Conservation (phyloP, 495 filamentous ascomycete genomes). For the Penicillium coffeae region DNA sequence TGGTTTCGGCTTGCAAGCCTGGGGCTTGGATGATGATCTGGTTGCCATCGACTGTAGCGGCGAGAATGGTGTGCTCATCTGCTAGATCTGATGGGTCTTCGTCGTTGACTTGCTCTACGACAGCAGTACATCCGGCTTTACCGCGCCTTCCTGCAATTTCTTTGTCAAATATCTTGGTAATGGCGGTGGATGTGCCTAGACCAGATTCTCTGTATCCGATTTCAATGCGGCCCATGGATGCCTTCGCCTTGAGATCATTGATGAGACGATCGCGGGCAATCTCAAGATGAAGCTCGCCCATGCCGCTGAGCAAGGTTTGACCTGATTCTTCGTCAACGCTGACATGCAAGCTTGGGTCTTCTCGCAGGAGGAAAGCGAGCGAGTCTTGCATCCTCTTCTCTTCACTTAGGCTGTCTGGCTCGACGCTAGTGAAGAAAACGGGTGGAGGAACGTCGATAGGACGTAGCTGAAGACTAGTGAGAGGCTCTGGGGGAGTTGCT, state of each 20-base stretch:
- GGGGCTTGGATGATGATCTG: slow-evolving; percentile 53
- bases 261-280: slow-evolving; percentile 86
- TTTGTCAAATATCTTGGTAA: slow-evolving; percentile 66
- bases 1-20: slow-evolving; percentile 37
- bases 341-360: slow-evolving; percentile 92
- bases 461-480: slow-evolving; percentile 75
- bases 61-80: slow-evolving; percentile 27
- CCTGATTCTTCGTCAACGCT: slow-evolving; percentile 84
- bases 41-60: slow-evolving; percentile 48
- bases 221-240: slow-evolving; percentile 86
- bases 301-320: slow-evolving; percentile 88
- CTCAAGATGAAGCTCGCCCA: slow-evolving; percentile 98
- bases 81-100: slow-evolving; percentile 15
- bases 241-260: slow-evolving; percentile 84
- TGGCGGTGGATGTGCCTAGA: slow-evolving; percentile 45
- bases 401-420: slow-evolving; percentile 74
- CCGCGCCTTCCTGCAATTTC: slow-evolving; percentile 75
- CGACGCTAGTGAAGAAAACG: slow-evolving; percentile 91
- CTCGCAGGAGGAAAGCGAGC: slow-evolving; percentile 72
- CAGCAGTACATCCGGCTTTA: slow-evolving; percentile 69
- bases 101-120: slow-evolving; percentile 56
- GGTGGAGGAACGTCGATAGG: slow-evolving; percentile 88
- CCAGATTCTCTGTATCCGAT: slow-evolving; percentile 90
- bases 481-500: slow-evolving; percentile 58
- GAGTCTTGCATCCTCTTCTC: slow-evolving; percentile 74